These are phyloP conservation scores for Pythium plurisporium DNA, from an alignment of 352 stramenopile species.

Conservation along the genomic window DNA sequence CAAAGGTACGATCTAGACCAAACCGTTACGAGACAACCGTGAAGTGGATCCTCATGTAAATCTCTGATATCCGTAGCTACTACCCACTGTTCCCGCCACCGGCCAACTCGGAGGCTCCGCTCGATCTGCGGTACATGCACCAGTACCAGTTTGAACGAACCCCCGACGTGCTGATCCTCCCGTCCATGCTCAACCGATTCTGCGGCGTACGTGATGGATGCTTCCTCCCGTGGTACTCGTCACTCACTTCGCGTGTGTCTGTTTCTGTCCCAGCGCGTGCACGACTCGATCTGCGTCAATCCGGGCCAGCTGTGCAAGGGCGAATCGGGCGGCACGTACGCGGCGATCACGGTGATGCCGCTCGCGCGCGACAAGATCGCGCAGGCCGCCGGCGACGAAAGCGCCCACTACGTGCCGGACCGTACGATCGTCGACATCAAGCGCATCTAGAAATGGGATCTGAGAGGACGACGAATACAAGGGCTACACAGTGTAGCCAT, in stretches of 20 bases:
- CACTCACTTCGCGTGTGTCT: slow-evolving; percentile 4
- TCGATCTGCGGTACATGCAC: slow-evolving; percentile 91
- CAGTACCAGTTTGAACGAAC: slow-evolving; percentile 89
- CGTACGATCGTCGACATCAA: slow-evolving; percentile 91
- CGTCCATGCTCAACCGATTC: slow-evolving; percentile 91
- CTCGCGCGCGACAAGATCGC: slow-evolving; percentile 78
- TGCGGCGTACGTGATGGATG: slow-evolving; percentile 57
- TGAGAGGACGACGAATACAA: too few relatives aligned
- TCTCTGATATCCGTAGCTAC: slow-evolving; percentile 28
- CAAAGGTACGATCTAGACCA: slow-evolving; percentile 39
- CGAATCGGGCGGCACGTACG: slow-evolving; percentile 92
- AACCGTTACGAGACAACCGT: too few relatives aligned
- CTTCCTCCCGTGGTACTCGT: background rate
- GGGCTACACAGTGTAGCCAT: slow-evolving; percentile 14
- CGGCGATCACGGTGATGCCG: slow-evolving; percentile 88
- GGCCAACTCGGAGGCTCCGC: slow-evolving; percentile 56
- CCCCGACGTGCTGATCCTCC: slow-evolving; percentile 94
- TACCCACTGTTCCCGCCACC: slow-evolving; percentile 81
- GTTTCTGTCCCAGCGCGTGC: slow-evolving; percentile 50
- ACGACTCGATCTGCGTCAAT: slow-evolving; percentile 94
- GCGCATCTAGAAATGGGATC: slow-evolving; percentile 84
- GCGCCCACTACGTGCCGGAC: slow-evolving; percentile 74
- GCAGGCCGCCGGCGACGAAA: slow-evolving; percentile 35
- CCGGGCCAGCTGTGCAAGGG: slow-evolving; percentile 92
- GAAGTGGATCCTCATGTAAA: too few relatives aligned